A percentile compares a stretch with the other conserved stretches of the same genome.
Conservation (phyloP, 495 filamentous ascomycete species). For the Penicillium tannophilum region DNA sequence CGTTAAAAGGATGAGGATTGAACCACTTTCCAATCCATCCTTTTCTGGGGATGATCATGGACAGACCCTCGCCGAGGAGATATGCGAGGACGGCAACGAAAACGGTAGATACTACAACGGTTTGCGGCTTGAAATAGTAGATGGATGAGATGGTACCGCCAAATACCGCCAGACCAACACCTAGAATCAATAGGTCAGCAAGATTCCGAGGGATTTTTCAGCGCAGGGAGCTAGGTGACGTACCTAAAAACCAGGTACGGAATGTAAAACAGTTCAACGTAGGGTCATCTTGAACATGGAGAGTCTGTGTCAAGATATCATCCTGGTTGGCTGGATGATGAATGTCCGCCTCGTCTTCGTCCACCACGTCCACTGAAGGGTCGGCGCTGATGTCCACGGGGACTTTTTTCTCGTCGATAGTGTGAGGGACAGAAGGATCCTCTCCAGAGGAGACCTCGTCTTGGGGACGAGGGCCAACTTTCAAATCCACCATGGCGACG, state of each 20-base stretch:
- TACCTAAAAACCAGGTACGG: slow-evolving; percentile 8
- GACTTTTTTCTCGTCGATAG: slow-evolving; percentile 1
- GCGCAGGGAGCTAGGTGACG: background rate
- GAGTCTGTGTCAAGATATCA: slow-evolving; percentile 2
- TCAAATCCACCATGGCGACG: slow-evolving; percentile 1
- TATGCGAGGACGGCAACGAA: slow-evolving; percentile 9
- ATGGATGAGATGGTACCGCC: slow-evolving; percentile 3
- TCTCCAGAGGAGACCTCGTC: background rate
- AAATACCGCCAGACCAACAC: slow-evolving; percentile 2
- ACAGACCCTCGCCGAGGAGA: slow-evolving; percentile 3
- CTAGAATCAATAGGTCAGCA: background rate
- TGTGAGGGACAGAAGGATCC: background rate
- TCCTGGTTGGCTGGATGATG: slow-evolving; percentile 8
- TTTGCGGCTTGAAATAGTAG: slow-evolving; percentile 9
- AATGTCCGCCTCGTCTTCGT: background rate
- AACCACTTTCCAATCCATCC: slow-evolving; percentile 2
- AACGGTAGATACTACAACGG: slow-evolving; percentile 2
- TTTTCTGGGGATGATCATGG: slow-evolving; percentile 1
- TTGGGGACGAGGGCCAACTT: background rate
- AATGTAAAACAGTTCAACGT: slow-evolving; percentile 1
- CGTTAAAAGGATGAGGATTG: slow-evolving; percentile 5
- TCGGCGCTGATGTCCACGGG: slow-evolving; percentile 1
- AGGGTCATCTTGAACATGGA: slow-evolving; percentile 7
- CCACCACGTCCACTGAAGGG: background rate
- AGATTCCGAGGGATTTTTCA: background rate